Conservation (phyloP, 768 basidiomycete species). For the Mrakia gelida region DNA sequence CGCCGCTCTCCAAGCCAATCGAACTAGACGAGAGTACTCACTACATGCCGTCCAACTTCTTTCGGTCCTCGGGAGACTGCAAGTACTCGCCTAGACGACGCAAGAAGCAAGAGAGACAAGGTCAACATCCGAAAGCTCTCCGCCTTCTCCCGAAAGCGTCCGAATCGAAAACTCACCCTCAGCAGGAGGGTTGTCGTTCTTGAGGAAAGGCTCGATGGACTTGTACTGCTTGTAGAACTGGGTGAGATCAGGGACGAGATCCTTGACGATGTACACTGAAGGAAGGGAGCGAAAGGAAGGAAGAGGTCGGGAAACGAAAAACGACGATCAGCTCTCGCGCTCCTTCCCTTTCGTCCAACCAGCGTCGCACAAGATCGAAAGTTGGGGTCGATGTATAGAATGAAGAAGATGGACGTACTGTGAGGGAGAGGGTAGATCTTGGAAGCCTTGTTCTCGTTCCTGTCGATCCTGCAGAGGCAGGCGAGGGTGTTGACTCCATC, state of each 20-base stretch:
- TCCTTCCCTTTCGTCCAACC: not conserved
- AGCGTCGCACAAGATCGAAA: not conserved
- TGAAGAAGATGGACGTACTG: conserved; percentile 58
- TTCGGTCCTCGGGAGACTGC: conserved; percentile 84
- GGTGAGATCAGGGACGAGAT: conserved; percentile 70
- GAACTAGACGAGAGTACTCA: conserved; percentile 47
- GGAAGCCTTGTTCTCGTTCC: conserved; percentile 61
- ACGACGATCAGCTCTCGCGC: not conserved
- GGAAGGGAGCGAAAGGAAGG: too few species aligned
- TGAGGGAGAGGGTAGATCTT: conserved; percentile 98
- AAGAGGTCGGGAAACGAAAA: not conserved
- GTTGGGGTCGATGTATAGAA: not conserved
- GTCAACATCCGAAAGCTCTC: conserved; percentile 3
- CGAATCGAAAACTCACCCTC: conserved; percentile 42
- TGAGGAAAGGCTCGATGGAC: conserved; percentile 92
- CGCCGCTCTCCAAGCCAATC: not conserved
- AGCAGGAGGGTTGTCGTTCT: conserved; percentile 85
- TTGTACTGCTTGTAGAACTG: conserved; percentile 99
- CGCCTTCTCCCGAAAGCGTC: not conserved
- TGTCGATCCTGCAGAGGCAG: conserved; percentile 91
- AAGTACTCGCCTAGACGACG: conserved; percentile 58
- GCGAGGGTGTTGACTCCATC: conserved; percentile 93
- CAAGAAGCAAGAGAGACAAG: not conserved
- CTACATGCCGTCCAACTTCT: conserved; percentile 94
- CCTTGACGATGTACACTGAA: conserved; percentile 96